Evolutionary conservation across 768 basidiomycete species (phyloP), one percentile per base, ranked within the genome.

Genomic region (Boletales sp.): DNA sequence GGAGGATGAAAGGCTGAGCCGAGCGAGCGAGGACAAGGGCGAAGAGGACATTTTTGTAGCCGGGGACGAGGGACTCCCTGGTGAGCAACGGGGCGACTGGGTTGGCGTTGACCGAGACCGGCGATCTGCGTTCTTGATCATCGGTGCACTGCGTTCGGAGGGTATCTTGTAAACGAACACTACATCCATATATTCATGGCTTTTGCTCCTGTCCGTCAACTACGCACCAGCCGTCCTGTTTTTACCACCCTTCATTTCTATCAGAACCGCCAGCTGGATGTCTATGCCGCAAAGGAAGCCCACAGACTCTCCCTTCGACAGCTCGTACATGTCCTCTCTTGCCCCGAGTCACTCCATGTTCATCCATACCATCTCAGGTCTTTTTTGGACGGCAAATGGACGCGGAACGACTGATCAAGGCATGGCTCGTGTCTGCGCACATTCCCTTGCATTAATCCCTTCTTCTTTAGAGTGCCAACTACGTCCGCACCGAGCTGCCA

Each of bases 341-440:
- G 2, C 40, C 15, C 0, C 29, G 21, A 30, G 6, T 46, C 29
- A 34, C 0, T 24, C n/a, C 39, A 11, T n/a, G 38, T 41, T 58
- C 43, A 53, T 49, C 8, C 37, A 24, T 18, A 27, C 54, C 40
- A 30, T 47, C 35, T 10, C 17, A 93, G 90, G 83, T 90, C 14
- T 93, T 88, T 66, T 92, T 84, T 60, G 90, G 90, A n/a, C 82
- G 88, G 31, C 80, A 81, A 40, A 90, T 92, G 80, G 84, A 83
- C 56, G 75, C 83, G 53, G 86, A 89, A 48, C 77, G 89, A 19
- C 71, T 93, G 32, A 79, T 92, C 62, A 89, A 86, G 74, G 90
- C 80, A 58, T 34, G 72, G 43, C 15, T 45, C 30, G 12, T 30
- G 18, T 43, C 43, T 37, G 18, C 32, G 41, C 13, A 4, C 4